Evolutionary conservation across 2,329 filamentous ascomycete genomes (phyloP), one percentile per base, ranked within the genome.

Genomic region (Penicillium digitatum): DNA sequence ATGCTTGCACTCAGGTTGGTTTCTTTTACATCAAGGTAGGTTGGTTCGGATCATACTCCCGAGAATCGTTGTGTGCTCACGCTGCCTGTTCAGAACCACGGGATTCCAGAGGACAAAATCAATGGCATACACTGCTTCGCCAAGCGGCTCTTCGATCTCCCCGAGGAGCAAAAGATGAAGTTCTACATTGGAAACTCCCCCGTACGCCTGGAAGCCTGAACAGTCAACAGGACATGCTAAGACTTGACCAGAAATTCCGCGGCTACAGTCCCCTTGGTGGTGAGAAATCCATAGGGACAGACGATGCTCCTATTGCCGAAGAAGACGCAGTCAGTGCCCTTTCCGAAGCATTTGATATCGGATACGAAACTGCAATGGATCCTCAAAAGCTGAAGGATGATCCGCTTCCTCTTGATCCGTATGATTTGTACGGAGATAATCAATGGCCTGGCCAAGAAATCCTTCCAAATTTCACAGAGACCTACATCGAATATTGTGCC

Each of bases 1-100:
- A 58, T 38, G 66, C 63, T 1, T 69, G 77, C 72, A 39, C 74
- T 65, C 22, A 70, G 62, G 55, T 76, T 38, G 76, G 78, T 4
- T 79, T 79, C 62, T 79, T 81, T 63, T 78, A 79, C 29, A 63
- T 74, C 55, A 66, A 73, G 53, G 55, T 66, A 56, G 49, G 49
- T 46, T 3, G n/a, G 18, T 4, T 18, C 11, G n/a, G 11, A 6
- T 12, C 5, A n/a, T 14, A 5, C 8, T 1, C 1, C 12, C 1
- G 10, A 22, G 5, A 12, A 1, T 8, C 7, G 7, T 18, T 39
- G 2, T 11, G 3, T 27, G 20, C 10, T 43, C 14, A 42, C 5
- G 2, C 1, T 18, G 14, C 8, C 1, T 6, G 4, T 16, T 5
- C 11, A 67, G 66, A 65, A 66, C 43, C 65, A 68, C 49, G 65